These are phyloP conservation scores for Eucalyptus microcorys DNA, from an alignment of 345 rosid species.

Conservation along the genomic window DNA sequence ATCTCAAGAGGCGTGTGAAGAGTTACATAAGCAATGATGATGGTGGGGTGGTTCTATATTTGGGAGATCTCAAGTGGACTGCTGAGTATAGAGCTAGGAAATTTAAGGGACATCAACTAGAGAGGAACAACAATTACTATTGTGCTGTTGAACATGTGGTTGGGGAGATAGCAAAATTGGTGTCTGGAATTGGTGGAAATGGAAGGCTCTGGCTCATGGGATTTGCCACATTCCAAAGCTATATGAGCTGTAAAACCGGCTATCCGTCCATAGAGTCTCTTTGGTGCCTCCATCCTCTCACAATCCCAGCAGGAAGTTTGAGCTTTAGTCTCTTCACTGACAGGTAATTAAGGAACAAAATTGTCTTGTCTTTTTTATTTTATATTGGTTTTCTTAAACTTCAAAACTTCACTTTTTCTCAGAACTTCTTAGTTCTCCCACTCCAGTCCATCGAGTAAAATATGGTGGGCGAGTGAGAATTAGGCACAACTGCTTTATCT, in stretches of 20 bases:
- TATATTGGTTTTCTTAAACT: background rate
- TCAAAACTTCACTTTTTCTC: background rate
- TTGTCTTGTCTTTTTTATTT: background rate
- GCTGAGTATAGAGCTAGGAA: constrained; percentile 34
- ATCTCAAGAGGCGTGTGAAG: constrained; percentile 28
- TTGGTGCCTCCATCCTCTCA: constrained; percentile 62
- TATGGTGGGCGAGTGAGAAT: background rate
- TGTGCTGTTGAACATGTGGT: constrained; percentile 61
- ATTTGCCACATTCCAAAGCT: constrained; percentile 72
- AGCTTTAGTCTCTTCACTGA: constrained; percentile 64
- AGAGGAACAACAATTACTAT: constrained; percentile 4
- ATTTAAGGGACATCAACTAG: constrained; percentile 1
- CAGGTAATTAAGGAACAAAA: constrained; percentile 28
- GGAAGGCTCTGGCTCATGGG: constrained; percentile 73
- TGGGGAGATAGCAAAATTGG: constrained; percentile 61
- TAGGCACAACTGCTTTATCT: background rate
- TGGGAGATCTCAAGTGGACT: constrained; percentile 77
- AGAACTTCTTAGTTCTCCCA: background rate
- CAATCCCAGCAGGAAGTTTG: constrained; percentile 69
- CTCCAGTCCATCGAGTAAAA: background rate
- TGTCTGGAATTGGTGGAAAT: constrained; percentile 31
- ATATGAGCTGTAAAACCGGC: constrained; percentile 63
- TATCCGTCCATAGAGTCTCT: constrained; percentile 53
- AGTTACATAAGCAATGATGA: background rate
- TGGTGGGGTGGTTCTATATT: constrained; percentile 42